Base-by-base conservation (phyloP, 225 moss, liverwort and hornwort genomes). In the Polytrichum commune region DNA sequence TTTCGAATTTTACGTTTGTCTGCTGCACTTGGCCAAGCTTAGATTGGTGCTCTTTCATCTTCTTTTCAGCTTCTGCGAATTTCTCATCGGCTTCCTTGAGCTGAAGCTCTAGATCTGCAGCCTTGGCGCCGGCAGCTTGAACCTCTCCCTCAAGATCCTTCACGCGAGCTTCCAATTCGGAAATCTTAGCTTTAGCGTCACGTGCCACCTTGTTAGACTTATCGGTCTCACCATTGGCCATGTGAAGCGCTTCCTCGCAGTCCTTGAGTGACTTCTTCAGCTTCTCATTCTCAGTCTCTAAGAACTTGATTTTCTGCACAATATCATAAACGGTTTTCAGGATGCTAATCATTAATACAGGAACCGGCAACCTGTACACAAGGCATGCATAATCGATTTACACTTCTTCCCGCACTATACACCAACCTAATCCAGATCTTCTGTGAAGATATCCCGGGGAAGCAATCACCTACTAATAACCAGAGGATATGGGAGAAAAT, bases 161-260 rank as follows among this genome's bases (percentile, higher is more conserved):
- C 0, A 90, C 72, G 4, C 69, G 73, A 66, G 54, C 74, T 27
- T 88, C 83, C 23, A 88, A 55, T 9, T 88, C 88, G 4, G 66
- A 38, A 5, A 81, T 68, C 70, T 46, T 86, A 0, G 56, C 54
- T 72, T 86, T 84, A 0, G 80, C 73, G 30, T 88, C 90, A 5
- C 68, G 82, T 2, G 91, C 78, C 8, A 68, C 72, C 62, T 80
- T 84, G 38, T 91, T 91, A 0, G 91, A 86, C 68, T 90, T 91
- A 8, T 79, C 78, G 6, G 90, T 91, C 65, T 93, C 90, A 0
- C 72, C 27, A 60, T 93, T 93, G 5, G 63, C 88, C 46, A 67
- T 67, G 7, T 77, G 66, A 22, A 91, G 75, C 3, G 91, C 88
- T 26, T 88, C 80, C 24, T 91, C 88, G 55, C 84, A 83, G 7